These are phyloP conservation scores for Aciculosporium take DNA, from an alignment of 2,329 filamentous ascomycete genomes.

Conservation along the genomic window DNA sequence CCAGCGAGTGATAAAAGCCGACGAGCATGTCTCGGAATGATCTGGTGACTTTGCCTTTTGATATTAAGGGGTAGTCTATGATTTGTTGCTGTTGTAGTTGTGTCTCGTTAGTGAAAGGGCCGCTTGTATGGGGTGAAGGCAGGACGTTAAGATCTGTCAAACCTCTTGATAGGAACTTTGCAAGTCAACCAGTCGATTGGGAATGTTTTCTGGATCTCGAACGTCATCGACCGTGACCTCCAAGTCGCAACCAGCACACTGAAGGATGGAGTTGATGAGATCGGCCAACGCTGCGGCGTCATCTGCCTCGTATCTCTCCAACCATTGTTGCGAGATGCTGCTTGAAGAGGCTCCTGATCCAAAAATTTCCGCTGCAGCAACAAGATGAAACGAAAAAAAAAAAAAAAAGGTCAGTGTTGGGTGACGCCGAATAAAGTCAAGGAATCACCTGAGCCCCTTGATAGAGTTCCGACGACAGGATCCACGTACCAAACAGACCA, in stretches of 20 bases:
- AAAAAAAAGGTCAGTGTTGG: neutral
- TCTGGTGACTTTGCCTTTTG: conserved; percentile 60
- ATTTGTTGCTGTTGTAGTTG: conserved; percentile 46
- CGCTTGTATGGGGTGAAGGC: too few species aligned
- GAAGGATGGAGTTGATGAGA: conserved; percentile 52
- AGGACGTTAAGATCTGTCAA: too few species aligned
- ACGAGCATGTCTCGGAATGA: conserved; percentile 67
- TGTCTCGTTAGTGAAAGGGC: conserved; percentile 15
- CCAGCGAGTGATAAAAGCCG: conserved; percentile 64
- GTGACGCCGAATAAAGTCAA: neutral
- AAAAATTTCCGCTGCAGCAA: conserved; percentile 44
- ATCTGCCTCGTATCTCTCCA: conserved; percentile 41
- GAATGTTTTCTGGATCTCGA: conserved; percentile 75
- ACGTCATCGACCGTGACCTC: conserved; percentile 73
- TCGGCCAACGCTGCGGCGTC: conserved; percentile 42
- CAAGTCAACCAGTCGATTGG: conserved; percentile 66
- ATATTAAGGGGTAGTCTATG: conserved; percentile 82
- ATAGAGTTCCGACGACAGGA: neutral
- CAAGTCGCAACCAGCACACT: conserved; percentile 66
- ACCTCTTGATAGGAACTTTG: conserved; percentile 77
- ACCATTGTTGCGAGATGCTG: conserved; percentile 46
- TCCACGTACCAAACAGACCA: conserved; percentile 38
- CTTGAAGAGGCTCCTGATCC: conserved; percentile 41
- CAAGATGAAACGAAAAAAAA: conserved; percentile 9
- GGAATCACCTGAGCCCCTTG: neutral